Conservation (phyloP, 73 alveolate species). For the Tetrahymena thermophila region DNA sequence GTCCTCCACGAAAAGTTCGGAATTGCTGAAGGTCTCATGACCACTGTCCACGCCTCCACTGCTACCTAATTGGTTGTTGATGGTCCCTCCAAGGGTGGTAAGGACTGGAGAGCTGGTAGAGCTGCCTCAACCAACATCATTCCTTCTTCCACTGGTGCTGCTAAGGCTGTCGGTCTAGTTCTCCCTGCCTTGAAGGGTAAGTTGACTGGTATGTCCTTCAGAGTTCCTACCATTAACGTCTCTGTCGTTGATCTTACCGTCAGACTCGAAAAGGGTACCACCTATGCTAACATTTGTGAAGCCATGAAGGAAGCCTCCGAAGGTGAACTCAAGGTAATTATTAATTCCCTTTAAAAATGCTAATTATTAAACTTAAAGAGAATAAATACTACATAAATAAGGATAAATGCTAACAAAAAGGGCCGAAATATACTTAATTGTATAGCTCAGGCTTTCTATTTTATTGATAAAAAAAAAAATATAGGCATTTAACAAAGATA, state of each 20-base stretch:
- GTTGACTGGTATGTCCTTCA: conserved; percentile 98
- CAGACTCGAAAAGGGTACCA: conserved; percentile 78
- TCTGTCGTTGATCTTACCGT: conserved; percentile 94
- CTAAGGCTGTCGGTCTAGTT: conserved; percentile 95
- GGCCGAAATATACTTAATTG: not conserved
- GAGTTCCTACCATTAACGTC: conserved; percentile 95
- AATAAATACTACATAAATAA: not conserved
- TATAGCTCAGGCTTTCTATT: not conserved
- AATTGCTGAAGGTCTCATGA: conserved; percentile 92
- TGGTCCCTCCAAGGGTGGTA: conserved; percentile 97
- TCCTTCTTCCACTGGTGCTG: conserved; percentile 98
- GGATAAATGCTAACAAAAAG: not conserved
- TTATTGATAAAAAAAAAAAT: not conserved
- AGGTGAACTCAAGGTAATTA: conserved; percentile 59
- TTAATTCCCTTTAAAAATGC: not conserved
- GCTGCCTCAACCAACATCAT: conserved; percentile 92
- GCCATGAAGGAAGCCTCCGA: conserved; percentile 87
- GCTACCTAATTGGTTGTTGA: conserved; percentile 93
- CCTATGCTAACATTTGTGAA: conserved; percentile 79
- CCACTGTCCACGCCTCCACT: conserved; percentile 96
- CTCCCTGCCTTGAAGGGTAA: conserved; percentile 91
- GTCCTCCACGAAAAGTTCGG: conserved; percentile 95
- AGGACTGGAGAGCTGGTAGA: conserved; percentile 98
- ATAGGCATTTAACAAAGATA: not conserved
- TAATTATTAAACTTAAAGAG: not conserved